These are phyloP conservation scores for Tarenaya hassleriana DNA, from an alignment of 345 rosid genomes.

Conservation along the genomic window DNA sequence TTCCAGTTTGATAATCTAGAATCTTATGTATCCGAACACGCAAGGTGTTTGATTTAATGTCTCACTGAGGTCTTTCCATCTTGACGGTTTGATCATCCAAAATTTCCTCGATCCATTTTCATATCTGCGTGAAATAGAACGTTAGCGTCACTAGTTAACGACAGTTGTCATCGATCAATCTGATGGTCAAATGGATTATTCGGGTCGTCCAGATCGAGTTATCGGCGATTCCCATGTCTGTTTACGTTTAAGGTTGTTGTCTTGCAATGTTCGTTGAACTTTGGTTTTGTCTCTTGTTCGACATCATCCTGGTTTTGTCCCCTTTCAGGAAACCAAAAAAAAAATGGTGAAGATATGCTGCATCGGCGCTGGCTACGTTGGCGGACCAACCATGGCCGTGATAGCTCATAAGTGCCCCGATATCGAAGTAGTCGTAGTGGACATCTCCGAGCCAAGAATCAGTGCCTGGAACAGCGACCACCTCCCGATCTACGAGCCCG, in stretches of 20 bases:
- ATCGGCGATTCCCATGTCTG: slow-evolving; percentile 4
- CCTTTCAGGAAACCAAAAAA: neutral
- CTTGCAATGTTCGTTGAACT: neutral
- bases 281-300: neutral
- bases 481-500: slow-evolving; percentile 72
- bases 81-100: neutral
- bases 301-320: neutral
- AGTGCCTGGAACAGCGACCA: slow-evolving; percentile 62
- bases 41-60: slow-evolving; percentile 18
- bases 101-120: neutral
- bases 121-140: neutral
- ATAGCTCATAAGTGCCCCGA: slow-evolving; percentile 60
- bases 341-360: slow-evolving; percentile 76
- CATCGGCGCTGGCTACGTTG: slow-evolving; percentile 70
- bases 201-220: slow-evolving; percentile 1
- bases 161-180: neutral
- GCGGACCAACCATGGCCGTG: slow-evolving; percentile 77
- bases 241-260: neutral
- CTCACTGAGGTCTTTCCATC: neutral
- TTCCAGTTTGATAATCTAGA: slow-evolving; percentile 8
- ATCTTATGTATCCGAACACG: slow-evolving; percentile 14
- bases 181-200: too few species aligned
- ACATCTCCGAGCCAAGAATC: slow-evolving; percentile 50
- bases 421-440: slow-evolving; percentile 58
- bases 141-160: slow-evolving; percentile 1